These are phyloP conservation scores for Gracilaria gracilis DNA, from an alignment of 23 red algal genomes.

Conservation along the genomic window DNA sequence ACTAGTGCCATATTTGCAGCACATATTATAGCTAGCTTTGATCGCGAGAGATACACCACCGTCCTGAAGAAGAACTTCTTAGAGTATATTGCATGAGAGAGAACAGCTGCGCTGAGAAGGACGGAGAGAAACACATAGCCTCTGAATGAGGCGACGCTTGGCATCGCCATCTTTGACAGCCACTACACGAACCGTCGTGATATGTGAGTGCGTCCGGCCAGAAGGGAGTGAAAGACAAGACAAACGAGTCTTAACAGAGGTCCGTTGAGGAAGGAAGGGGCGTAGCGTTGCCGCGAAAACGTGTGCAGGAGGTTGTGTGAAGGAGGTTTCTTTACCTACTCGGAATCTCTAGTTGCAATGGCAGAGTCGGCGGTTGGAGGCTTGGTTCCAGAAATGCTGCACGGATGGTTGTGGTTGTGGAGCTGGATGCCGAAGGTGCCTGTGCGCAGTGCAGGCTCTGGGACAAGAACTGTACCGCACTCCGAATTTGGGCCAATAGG, in stretches of 20 bases:
- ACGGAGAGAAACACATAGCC: constrained; percentile 60
- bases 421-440: background rate
- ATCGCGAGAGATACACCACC: constrained; percentile 63
- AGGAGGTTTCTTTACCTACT: too few species aligned
- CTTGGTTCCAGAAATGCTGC: background rate
- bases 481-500: background rate
- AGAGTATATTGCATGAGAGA: constrained; percentile 65
- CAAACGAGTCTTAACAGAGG: background rate
- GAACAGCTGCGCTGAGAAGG: constrained; percentile 45
- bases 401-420: too few species aligned
- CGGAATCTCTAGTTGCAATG: background rate
- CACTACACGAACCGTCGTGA: background rate
- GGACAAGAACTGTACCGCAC: background rate
- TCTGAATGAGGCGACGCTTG: constrained; percentile 36
- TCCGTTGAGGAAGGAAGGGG: background rate
- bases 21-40: constrained; percentile 69
- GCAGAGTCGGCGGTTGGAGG: background rate
- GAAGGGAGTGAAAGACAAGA: background rate
- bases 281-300: background rate
- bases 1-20: constrained; percentile 82
- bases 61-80: constrained; percentile 75
- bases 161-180: constrained; percentile 45
- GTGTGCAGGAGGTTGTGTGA: too few species aligned
- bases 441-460: background rate
- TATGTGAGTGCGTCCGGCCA: background rate